phyloP scores from a whole-genome alignment of 2,329 filamentous ascomycete species.

The Domatiomyces globalis region DNA sequence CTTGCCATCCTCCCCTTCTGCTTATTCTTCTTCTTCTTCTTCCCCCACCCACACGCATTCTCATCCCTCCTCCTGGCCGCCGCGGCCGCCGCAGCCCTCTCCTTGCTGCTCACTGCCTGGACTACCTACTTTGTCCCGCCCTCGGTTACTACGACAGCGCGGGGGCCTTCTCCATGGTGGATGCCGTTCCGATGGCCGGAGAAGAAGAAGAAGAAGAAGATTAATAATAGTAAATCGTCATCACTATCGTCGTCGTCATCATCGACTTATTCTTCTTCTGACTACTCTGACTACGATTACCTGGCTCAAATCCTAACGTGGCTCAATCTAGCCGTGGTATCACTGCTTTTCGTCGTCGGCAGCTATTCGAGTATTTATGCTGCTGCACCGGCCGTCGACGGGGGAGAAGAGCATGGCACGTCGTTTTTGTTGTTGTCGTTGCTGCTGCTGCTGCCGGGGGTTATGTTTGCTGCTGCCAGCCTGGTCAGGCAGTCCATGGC shows the following conservation, averaged over 20 bases:
- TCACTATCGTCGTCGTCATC: too few relatives aligned
- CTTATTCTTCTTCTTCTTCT: slow-evolving; percentile 8
- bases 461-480: slow-evolving; percentile 12
- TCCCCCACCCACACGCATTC: slow-evolving; percentile 2
- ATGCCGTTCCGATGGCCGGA: not conserved
- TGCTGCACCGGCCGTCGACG: slow-evolving; percentile 5
- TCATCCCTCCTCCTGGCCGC: slow-evolving; percentile 11
- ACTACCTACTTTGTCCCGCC: slow-evolving; percentile 14
- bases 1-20: slow-evolving; percentile 12
- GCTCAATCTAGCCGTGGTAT: slow-evolving; percentile 1
- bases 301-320: slow-evolving; percentile 1
- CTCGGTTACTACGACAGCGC: slow-evolving; percentile 14
- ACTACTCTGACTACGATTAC: not conserved
- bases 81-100: not conserved
- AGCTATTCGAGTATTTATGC: not conserved
- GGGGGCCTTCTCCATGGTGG: not conserved
- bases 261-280: not conserved
- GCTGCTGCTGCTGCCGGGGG: slow-evolving; percentile 14
- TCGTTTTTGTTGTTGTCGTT: slow-evolving; percentile 14
- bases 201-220: not conserved
- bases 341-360: not conserved
- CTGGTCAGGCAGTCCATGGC: slow-evolving; percentile 14
- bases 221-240: not conserved
- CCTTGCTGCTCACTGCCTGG: not conserved
- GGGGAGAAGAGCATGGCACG: slow-evolving; percentile 11